Base-by-base conservation (phyloP, 495 filamentous ascomycete genomes). In the Aspergillus wentii region DNA sequence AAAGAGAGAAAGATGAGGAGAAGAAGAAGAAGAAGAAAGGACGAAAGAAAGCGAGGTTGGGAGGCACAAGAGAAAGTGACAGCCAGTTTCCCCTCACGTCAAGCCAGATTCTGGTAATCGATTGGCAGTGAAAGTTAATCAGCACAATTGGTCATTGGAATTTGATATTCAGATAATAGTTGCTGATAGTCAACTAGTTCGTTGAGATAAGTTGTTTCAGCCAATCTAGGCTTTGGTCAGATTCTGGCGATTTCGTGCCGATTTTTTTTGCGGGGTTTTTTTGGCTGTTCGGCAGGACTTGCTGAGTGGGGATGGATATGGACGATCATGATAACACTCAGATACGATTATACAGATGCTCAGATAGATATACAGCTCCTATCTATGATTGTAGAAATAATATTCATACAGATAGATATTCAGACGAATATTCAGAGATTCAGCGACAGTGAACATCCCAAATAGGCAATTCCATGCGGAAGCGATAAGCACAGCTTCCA, bases 301-400 rank as follows among this genome's bases (percentile, higher is more conserved):
- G 22, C 39, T 41, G 33, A 40, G 38, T 40, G 38, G 38, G 38
- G 38, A 25, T 40, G 21, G 30, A n/a, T 21, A 11, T 21, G 13
- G 20, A n/a, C 14, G 11, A 5, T 29, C 26, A n/a, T 5, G 26
- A 29, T 29, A 29, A 29, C 10, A 29, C 14, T 25, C 26, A 6
- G 26, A 29, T 5, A 5, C 26, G n/a, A n/a, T n/a, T n/a, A n/a
- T n/a, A n/a, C n/a, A n/a, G n/a, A n/a, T n/a, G n/a, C n/a, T n/a
- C n/a, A n/a, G n/a, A n/a, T n/a, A n/a, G n/a, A n/a, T n/a, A n/a
- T n/a, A n/a, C n/a, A n/a, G n/a, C n/a, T n/a, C n/a, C n/a, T n/a
- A n/a, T n/a, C n/a, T n/a, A n/a, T n/a, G n/a, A n/a, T n/a, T n/a
- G n/a, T n/a, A n/a, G n/a, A n/a, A n/a, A n/a, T n/a, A n/a, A n/a